Conservation (phyloP, 208 protist species). For the Wallacemonas rigidus region DNA sequence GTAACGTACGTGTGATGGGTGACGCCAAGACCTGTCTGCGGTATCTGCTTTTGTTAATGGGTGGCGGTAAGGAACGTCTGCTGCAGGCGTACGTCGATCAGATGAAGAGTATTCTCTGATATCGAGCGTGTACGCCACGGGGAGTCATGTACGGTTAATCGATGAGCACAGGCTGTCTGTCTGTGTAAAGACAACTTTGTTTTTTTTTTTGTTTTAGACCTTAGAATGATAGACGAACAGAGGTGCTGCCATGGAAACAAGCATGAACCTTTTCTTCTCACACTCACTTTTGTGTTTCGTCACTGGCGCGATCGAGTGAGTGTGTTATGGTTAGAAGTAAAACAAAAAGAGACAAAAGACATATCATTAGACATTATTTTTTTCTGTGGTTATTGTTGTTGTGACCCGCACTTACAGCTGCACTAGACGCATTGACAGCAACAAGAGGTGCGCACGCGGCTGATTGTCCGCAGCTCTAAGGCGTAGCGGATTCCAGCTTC, state of each 20-base stretch:
- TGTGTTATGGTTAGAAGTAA: background rate
- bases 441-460: no score
- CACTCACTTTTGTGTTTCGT: no score
- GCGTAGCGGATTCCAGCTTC: no score
- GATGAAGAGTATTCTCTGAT: conserved; percentile 42
- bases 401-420: no score
- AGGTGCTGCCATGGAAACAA: no score
- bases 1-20: conserved; percentile 55
- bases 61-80: conserved; percentile 47
- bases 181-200: background rate
- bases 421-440: background rate
- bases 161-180: no score
- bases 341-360: background rate
- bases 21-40: conserved; percentile 84
- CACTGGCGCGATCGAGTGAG: no score
- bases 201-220: background rate
- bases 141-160: no score
- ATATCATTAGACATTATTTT: background rate
- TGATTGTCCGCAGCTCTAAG: no score
- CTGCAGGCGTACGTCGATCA: conserved; percentile 76
- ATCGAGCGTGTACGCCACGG: background rate
- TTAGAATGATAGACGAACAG: background rate
- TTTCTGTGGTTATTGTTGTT: background rate
- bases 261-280: no score
- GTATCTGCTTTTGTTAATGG: conserved; percentile 65